Conservation (phyloP, 2,329 filamentous ascomycete species). For the Knoxdaviesia proteae region DNA sequence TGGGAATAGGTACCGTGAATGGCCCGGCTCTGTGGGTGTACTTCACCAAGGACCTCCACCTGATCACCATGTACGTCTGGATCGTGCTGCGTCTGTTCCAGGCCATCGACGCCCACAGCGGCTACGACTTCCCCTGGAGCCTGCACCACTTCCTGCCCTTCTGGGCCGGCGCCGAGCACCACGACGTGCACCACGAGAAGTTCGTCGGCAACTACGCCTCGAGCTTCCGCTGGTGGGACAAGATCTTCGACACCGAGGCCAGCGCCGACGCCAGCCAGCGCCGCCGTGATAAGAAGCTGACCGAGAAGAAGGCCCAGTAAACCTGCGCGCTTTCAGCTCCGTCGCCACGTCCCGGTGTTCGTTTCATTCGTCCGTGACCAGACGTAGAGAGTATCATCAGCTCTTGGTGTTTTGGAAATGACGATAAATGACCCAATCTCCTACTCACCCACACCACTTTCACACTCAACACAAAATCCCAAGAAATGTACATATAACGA, state of each 20-base stretch:
- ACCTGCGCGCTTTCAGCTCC: slow-evolving; percentile 1
- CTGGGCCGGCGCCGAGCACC: slow-evolving; percentile 94
- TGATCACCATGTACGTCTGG: slow-evolving; percentile 96
- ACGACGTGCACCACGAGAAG: slow-evolving; percentile 93
- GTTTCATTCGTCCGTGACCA: too few relatives aligned
- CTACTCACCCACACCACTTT: too few relatives aligned
- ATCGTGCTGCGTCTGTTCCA: slow-evolving; percentile 86
- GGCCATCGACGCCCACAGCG: slow-evolving; percentile 91
- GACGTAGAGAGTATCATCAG: too few relatives aligned
- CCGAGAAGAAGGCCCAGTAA: slow-evolving; percentile 48
- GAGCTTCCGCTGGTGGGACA: slow-evolving; percentile 99
- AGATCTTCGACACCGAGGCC: slow-evolving; percentile 77
- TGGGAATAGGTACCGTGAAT: slow-evolving; percentile 71
- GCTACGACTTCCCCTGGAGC: slow-evolving; percentile 97
- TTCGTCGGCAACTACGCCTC: slow-evolving; percentile 97
- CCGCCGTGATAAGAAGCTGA: slow-evolving; percentile 59
- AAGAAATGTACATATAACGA: too few relatives aligned
- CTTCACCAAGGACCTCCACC: slow-evolving; percentile 71
- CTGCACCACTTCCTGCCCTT: slow-evolving; percentile 89
- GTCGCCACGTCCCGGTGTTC: background rate
- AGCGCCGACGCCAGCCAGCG: slow-evolving; percentile 70
- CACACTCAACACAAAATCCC: too few relatives aligned
- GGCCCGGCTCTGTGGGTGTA: slow-evolving; percentile 67
- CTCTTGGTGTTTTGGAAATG: too few relatives aligned
- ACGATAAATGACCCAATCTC: too few relatives aligned